Base-by-base conservation (phyloP, 2,329 filamentous ascomycete genomes). In the Colletotrichum sp. region DNA sequence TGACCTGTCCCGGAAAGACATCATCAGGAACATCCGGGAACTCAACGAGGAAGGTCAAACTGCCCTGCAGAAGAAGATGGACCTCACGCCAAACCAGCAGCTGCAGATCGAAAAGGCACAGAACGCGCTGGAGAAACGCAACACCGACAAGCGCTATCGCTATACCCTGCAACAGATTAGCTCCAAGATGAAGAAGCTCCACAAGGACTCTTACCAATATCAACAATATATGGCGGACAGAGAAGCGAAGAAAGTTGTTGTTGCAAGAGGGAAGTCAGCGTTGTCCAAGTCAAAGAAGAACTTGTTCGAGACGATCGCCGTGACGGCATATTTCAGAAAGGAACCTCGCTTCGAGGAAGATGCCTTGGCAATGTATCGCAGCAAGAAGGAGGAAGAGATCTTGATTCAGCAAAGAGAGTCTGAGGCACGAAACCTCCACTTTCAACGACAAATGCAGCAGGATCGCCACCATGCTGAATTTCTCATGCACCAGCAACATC, bases 241-340 rank as follows among this genome's bases (percentile, higher is more conserved):
- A 21, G 74, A 74, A 43, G 32, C 36, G 32, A 74, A 62, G 26
- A 73, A 63, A 18, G 58, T 77, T 6, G 21, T 64, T 9, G 69
- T 75, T 18, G 67, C 71, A 4, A 75, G 68, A 48, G 36, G 32
- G 13, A 58, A 38, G 13, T 63, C 62, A 7, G 34, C 59, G 4
- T 32, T n/a, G 13, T 64, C 64, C 8, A 77, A 81, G 77, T 77
- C 80, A 6, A 84, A 80, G 76, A 81, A 71, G 63, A 79, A 78
- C n/a, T 48, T 75, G 56, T 79, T 79, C 16, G 85, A 89, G 77
- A 83, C 84, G 12, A 77, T 84, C 10, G 85, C 85, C 12, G 80
- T 90, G 56, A 88, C 83, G 2, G 85, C 84, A 13, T 90, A 88
- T 79, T 90, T 87, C 78, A 86, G 85, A 77, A 82, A 85, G 10